phyloP scores from a whole-genome alignment of 345 rosid genomes.

The Reutealis trisperma region DNA sequence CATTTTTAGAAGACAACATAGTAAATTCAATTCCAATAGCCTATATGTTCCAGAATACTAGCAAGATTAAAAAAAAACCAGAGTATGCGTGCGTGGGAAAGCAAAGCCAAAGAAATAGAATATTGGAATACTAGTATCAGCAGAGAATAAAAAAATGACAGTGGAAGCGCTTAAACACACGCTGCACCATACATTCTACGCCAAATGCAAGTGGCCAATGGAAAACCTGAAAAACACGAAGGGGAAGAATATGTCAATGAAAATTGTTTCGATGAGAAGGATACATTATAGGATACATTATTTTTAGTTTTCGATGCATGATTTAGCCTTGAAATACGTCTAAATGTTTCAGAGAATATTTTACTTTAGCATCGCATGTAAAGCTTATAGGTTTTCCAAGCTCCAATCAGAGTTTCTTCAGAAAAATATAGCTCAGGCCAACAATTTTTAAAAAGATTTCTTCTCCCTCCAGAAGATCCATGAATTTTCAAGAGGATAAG shows the following conservation, averaged over 20 bases:
- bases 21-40: neutral
- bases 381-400: neutral
- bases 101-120: neutral
- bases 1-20: no score
- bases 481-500: neutral
- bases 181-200: neutral
- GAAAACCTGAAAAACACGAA: constrained; percentile 1
- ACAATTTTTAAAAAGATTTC: neutral
- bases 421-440: neutral
- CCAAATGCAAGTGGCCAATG: neutral
- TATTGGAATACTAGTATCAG: neutral
- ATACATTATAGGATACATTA: neutral
- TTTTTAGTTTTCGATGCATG: neutral
- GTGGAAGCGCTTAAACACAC: neutral
- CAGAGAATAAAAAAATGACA: neutral
- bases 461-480: neutral
- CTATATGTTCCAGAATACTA: neutral
- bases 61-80: neutral
- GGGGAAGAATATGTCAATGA: neutral
- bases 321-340: no score
- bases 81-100: neutral
- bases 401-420: neutral
- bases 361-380: neutral
- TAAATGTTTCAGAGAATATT: neutral
- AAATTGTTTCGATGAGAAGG: neutral